Conservation (phyloP, 768 basidiomycete species). For the Leccinum subtestaceum region DNA sequence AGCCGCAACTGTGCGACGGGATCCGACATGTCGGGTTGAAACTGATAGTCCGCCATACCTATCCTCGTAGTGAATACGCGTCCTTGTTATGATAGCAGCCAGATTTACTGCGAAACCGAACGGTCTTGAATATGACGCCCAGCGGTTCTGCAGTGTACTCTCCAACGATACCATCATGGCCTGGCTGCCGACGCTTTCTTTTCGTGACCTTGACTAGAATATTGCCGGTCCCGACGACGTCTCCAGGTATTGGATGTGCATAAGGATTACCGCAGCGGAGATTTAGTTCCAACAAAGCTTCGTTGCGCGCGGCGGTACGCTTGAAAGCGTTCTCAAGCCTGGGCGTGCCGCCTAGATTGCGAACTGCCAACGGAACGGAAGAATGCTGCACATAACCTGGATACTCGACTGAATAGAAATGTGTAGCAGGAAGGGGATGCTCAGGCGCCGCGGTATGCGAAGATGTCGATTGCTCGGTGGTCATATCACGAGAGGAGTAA, state of each 20-base stretch:
- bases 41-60: constrained; percentile 97
- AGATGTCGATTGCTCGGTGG: constrained; percentile 8
- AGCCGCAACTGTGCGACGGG: constrained; percentile 64
- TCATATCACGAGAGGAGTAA: constrained; percentile 5
- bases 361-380: constrained; percentile 61
- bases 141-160: constrained; percentile 74
- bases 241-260: constrained; percentile 81
- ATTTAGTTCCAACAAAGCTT: constrained; percentile 71
- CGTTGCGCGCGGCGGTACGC: constrained; percentile 57
- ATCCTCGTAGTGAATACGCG: constrained; percentile 3
- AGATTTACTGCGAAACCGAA: constrained; percentile 82
- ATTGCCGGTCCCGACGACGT: constrained; percentile 72
- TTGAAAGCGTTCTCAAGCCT: constrained; percentile 77
- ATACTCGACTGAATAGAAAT: constrained; percentile 84
- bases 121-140: constrained; percentile 78
- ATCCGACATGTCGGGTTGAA: constrained; percentile 70
- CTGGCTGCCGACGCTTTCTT: constrained; percentile 52
- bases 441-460: constrained; percentile 34
- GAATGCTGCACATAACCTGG: constrained; percentile 74
- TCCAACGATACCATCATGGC: constrained; percentile 39
- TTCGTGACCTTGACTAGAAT: constrained; percentile 84
- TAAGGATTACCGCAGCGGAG: constrained; percentile 74
- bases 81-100: not conserved
- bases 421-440: constrained; percentile 49
- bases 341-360: constrained; percentile 65